phyloP scores from a whole-genome alignment of 2,329 filamentous ascomycete genomes.

The Botrytis porri region DNA sequence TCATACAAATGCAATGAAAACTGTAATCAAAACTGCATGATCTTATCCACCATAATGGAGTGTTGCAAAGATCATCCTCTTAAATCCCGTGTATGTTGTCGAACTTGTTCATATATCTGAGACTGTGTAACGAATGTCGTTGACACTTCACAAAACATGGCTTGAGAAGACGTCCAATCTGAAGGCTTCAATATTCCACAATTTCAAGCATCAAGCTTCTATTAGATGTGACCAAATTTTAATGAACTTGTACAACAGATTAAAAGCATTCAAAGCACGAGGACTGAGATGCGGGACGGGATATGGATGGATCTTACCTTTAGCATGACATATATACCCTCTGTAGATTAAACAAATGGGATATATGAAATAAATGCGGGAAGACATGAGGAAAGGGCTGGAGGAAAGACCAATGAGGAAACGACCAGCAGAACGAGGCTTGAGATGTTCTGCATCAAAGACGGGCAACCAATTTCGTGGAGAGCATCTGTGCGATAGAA shows the following conservation, averaged over 20 bases:
- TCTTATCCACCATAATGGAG: not conserved
- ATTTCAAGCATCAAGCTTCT: not conserved
- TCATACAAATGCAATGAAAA: not conserved
- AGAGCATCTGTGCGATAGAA: not conserved
- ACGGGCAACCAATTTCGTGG: not conserved
- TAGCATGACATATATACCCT: not conserved
- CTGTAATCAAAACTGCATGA: not conserved
- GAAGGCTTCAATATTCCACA: not conserved
- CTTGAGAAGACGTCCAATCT: not conserved
- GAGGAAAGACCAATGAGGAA: not conserved
- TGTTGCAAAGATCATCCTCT: not conserved
- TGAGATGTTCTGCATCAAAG: not conserved
- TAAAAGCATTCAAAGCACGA: not conserved
- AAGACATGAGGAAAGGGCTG: not conserved
- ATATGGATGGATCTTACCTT: not conserved
- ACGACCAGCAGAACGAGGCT: not conserved
- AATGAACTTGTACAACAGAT: constrained; percentile 1
- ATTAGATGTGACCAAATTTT: not conserved
- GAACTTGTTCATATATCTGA: not conserved
- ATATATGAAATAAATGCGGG: not conserved
- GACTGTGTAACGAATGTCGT: not conserved
- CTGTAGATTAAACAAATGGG: not conserved
- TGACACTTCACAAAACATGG: not conserved
- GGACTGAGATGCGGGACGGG: not conserved
- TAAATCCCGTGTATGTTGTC: not conserved